Evolutionary conservation across 345 rosid genomes (phyloP).

Genomic region (thale cress (Arabidopsis thaliana)): TAIR10.1 NC_003070.9:172001-172500

Average conservation of each 20-base stretch:
- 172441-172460: conserved; percentile 60
- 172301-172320: conserved; percentile 61
- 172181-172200: too few relatives aligned
- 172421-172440: conserved; percentile 71
- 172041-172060: neutral
- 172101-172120: neutral
- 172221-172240: too few relatives aligned
- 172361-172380: conserved; percentile 84
- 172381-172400: conserved; percentile 61
- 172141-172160: neutral
- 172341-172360: conserved; percentile 70
- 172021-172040: neutral
- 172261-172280: neutral
- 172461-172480: conserved; percentile 75
- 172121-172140: neutral
- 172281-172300: neutral
- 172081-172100: neutral
- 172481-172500: conserved; percentile 63
- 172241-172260: neutral
- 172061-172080: neutral
- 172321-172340: conserved; percentile 82
- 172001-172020: neutral
- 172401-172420: conserved; percentile 96
- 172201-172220: too few relatives aligned
- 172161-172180: neutral